Base-by-base conservation (phyloP, 2,329 filamentous ascomycete genomes). In the Penicillium griseofulvum region DNA sequence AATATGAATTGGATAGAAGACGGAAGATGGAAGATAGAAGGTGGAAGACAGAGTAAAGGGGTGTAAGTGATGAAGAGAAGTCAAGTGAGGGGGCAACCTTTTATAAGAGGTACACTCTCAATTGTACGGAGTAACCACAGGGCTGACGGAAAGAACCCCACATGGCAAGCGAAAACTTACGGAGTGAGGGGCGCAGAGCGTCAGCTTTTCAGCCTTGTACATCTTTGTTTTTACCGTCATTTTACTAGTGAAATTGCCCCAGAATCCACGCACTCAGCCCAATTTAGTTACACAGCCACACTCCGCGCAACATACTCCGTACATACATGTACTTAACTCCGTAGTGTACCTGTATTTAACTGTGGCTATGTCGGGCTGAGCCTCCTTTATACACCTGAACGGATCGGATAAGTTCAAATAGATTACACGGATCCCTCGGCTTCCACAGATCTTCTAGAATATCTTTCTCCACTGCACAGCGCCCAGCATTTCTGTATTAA, bases 371-470 rank as follows among this genome's bases (percentile, higher is more conserved):
- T 8, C 24, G 31, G 38, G 31, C 45, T 49, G 17, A 49, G 37
- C 28, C 33, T 22, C 28, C 29, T 16, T 33, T 34, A 43, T 19
- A 11, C 38, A 28, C 22, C 22, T 44, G 44, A 44, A 31, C 31
- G 11, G 36, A 39, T 39, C 34, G 24, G 17, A 4, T 10, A 22
- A 22, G 22, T 16, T 22, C 7, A 43, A 60, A 61, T 57, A 61
- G 28, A 52, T 41, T 48, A 48, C 39, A 29, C 51, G 49, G 52
- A 58, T 58, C 49, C 22, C 17, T 52, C 56, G 58, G 58, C 55
- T 59, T 56, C 55, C 49, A 56, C 42, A 43, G 24, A 49, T 54
- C 45, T 60, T 60, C 58, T 43, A 58, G 57, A 56, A 52, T 54
- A 29, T 38, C 38, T 46, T 17, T 29, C 34, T 37, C 47, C 36